phyloP scores from a whole-genome alignment of 169 alveolate genomes.

The Plasmodium ovale region DNA sequence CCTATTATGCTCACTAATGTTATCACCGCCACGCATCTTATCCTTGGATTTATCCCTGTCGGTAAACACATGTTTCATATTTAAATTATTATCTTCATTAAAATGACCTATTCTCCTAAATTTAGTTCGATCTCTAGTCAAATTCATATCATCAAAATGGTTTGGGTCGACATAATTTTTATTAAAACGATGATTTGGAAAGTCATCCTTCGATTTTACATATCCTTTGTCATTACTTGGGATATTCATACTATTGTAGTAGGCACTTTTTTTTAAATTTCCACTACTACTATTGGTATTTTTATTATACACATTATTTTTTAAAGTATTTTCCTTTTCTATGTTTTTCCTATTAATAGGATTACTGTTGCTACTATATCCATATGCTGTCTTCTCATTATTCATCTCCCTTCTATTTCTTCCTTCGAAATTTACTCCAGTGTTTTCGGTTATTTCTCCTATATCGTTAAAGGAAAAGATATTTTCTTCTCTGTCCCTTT shows the following conservation, averaged over 20 bases:
- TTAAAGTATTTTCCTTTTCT: slow-evolving; percentile 36
- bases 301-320: slow-evolving; percentile 25
- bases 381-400: slow-evolving; percentile 27
- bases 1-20: neutral
- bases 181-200: slow-evolving; percentile 11
- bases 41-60: neutral
- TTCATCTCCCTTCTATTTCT: slow-evolving; percentile 29
- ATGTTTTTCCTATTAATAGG: slow-evolving; percentile 10
- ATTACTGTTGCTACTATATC: slow-evolving; percentile 30
- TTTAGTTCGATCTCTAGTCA: slow-evolving; percentile 41
- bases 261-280: slow-evolving; percentile 28
- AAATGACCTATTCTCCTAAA: slow-evolving; percentile 30
- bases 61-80: neutral
- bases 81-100: slow-evolving; percentile 36
- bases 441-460: neutral
- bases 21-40: neutral
- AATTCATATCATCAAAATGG: slow-evolving; percentile 16
- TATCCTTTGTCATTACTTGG: slow-evolving; percentile 28
- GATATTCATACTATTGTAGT: slow-evolving; percentile 22
- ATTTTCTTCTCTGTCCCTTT: slow-evolving; percentile 25
- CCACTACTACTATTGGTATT: slow-evolving; percentile 27
- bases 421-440: slow-evolving; percentile 4
- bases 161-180: slow-evolving; percentile 35
- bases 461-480: neutral
- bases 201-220: slow-evolving; percentile 9